Conservation (phyloP, 1,284 basidiomycete genomes). For the Leccinum pseudoinsigne region DNA sequence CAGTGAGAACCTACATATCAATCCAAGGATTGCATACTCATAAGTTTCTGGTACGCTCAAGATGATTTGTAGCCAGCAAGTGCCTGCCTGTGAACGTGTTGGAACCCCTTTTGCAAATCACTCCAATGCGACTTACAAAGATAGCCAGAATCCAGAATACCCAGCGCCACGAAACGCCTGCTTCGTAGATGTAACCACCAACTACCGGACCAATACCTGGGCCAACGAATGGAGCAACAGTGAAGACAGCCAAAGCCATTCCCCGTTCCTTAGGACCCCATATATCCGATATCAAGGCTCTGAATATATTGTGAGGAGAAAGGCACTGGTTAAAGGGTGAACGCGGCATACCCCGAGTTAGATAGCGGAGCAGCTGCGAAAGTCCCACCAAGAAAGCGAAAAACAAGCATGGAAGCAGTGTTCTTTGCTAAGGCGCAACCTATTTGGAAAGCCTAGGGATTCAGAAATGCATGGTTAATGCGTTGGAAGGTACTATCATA, state of each 20-base stretch:
- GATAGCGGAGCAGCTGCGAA: constrained; percentile 49
- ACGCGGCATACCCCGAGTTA: constrained; percentile 47
- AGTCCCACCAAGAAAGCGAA: constrained; percentile 64
- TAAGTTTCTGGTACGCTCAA: constrained; percentile 80
- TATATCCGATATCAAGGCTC: constrained; percentile 56
- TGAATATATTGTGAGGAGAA: constrained; percentile 18
- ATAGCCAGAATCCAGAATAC: constrained; percentile 71
- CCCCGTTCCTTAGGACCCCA: constrained; percentile 73
- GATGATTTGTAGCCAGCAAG: constrained; percentile 51
- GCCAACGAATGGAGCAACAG: constrained; percentile 79
- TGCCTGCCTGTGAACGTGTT: constrained; percentile 36
- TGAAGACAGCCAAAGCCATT: constrained; percentile 68
- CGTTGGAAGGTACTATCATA: neutral
- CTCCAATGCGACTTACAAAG: constrained; percentile 49
- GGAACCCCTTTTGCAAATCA: neutral
- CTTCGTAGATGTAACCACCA: constrained; percentile 50
- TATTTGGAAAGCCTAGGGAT: constrained; percentile 54
- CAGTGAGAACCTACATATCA: neutral
- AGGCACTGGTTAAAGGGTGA: neutral
- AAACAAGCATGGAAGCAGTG: constrained; percentile 56
- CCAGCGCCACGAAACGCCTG: constrained; percentile 66
- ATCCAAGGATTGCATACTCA: constrained; percentile 34
- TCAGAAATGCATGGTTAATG: too few species aligned
- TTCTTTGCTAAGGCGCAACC: constrained; percentile 62
- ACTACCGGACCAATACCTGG: constrained; percentile 67